Conservation (phyloP, 768 basidiomycete species). For the Favolaschia claudopus region DNA sequence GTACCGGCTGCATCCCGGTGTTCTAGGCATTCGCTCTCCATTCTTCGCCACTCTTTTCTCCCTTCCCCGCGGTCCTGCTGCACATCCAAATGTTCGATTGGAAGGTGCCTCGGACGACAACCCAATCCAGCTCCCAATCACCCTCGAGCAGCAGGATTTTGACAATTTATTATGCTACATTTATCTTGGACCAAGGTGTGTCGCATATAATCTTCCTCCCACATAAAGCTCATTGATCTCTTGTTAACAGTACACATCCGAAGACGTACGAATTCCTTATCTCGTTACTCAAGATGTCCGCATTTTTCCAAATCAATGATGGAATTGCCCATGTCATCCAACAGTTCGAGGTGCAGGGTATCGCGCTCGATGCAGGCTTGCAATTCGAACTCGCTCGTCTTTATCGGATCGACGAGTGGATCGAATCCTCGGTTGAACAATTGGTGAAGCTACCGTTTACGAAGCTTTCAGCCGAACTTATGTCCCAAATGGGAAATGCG, state of each 20-base stretch:
- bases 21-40: not conserved
- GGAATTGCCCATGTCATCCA: not conserved
- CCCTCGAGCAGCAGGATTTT: not conserved
- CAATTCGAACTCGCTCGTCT: not conserved
- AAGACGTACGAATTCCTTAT: conserved; percentile 1
- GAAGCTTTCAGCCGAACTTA: not conserved
- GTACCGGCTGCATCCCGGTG: not conserved
- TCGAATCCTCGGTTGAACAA: not conserved
- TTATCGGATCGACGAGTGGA: not conserved
- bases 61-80: not conserved
- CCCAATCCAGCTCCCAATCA: not conserved
- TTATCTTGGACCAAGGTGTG: not conserved
- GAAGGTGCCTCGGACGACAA: not conserved
- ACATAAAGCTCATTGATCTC: too few species aligned
- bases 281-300: not conserved
- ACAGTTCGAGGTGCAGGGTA: not conserved
- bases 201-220: too few species aligned
- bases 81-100: not conserved
- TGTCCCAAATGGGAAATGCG: not conserved
- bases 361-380: not conserved
- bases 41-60: not conserved
- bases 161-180: not conserved
- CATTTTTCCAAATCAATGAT: not conserved
- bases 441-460: not conserved
- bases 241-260: not conserved